These are phyloP conservation scores for Chamaecrista fasciculata DNA, from an alignment of 306 rosid genomes.

Conservation along the genomic window DNA sequence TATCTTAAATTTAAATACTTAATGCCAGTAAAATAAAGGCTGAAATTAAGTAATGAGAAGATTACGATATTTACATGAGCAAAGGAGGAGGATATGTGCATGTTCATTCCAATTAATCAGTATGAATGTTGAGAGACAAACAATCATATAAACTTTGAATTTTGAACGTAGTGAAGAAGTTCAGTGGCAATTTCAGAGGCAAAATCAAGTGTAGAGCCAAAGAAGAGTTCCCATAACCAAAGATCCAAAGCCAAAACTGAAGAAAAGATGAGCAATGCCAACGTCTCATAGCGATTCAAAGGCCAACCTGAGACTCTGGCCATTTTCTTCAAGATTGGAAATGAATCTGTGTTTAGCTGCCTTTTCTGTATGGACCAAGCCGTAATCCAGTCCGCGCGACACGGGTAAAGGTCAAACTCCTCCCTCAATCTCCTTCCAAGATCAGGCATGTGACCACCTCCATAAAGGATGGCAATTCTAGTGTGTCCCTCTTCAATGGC, in stretches of 20 bases:
- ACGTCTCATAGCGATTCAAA: constrained; percentile 87
- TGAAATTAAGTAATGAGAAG: too few species aligned
- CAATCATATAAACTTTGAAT: constrained; percentile 49
- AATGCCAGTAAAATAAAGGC: too few species aligned
- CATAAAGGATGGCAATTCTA: constrained; percentile 88
- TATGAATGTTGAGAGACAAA: constrained; percentile 20
- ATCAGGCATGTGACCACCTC: constrained; percentile 99
- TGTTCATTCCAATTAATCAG: constrained; percentile 5
- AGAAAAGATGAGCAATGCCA: constrained; percentile 91
- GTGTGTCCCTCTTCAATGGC: constrained; percentile 71
- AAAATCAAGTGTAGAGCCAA: constrained; percentile 68
- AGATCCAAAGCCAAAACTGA: constrained; percentile 84
- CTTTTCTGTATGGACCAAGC: constrained; percentile 32
- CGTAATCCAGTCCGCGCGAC: constrained; percentile 70
- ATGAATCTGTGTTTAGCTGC: constrained; percentile 49
- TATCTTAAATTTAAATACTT: too few species aligned
- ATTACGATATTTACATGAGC: constrained; percentile 41
- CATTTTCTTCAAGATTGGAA: constrained; percentile 80
- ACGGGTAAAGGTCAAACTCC: constrained; percentile 74
- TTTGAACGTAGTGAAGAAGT: constrained; percentile 42
- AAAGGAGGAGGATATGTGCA: too few species aligned
- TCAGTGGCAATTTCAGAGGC: constrained; percentile 51
- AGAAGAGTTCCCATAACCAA: constrained; percentile 95
- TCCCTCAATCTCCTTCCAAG: constrained; percentile 81
- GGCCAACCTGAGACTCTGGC: constrained; percentile 93